These are phyloP conservation scores for Sporopachydermia cereana DNA, from an alignment of 1,139 yeast genomes.

Conservation along the genomic window DNA sequence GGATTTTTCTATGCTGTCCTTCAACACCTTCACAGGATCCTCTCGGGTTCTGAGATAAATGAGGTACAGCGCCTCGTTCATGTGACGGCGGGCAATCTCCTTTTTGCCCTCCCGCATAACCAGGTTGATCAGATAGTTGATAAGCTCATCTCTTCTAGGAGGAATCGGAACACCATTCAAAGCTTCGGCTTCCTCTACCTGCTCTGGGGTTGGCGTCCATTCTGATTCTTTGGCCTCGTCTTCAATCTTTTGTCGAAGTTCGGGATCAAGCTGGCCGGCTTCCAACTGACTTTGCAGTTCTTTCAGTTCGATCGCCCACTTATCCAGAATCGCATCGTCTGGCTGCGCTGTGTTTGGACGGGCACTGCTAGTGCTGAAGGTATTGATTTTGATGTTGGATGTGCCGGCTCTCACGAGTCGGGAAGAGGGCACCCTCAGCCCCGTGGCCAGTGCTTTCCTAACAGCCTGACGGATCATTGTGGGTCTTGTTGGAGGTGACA, in stretches of 20 bases:
- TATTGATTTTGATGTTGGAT: too few relatives aligned
- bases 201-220: constrained; percentile 49
- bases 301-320: constrained; percentile 21
- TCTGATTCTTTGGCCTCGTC: constrained; percentile 20
- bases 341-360: constrained; percentile 10
- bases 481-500: too few relatives aligned
- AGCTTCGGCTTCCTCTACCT: constrained; percentile 40
- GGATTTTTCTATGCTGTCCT: constrained; percentile 64
- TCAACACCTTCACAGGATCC: constrained; percentile 70
- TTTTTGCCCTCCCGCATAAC: constrained; percentile 92
- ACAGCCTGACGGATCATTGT: too few relatives aligned
- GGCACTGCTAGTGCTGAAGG: background rate
- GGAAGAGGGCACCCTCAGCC: too few relatives aligned
- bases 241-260: constrained; percentile 16
- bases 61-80: constrained; percentile 71
- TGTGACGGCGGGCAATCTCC: constrained; percentile 60
- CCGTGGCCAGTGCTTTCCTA: too few relatives aligned
- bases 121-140: constrained; percentile 70
- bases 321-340: constrained; percentile 35
- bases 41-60: constrained; percentile 58
- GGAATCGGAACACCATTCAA: constrained; percentile 50
- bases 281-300: constrained; percentile 20
- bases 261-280: constrained; percentile 14
- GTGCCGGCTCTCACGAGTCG: too few relatives aligned
- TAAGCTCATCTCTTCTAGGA: constrained; percentile 49